Evolutionary conservation across 1,139 yeast genomes (phyloP).

Genomic region (Saccharomycopsis phalli): DNA sequence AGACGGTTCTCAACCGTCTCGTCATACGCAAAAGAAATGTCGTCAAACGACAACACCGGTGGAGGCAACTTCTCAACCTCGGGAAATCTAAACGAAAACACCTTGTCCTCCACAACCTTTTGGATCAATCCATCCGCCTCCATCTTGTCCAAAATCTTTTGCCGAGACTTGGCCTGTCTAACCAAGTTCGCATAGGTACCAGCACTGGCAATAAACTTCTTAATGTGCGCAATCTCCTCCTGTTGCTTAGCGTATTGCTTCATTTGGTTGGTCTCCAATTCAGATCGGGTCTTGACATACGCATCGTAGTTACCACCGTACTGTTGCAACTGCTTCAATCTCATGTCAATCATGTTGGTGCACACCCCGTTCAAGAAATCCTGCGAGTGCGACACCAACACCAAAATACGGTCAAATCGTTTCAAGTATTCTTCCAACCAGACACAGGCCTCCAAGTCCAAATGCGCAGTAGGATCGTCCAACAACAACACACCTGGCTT

Average conservation of each 20-base stretch:
- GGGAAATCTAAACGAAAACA: conserved; percentile 89
- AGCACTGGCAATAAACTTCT: conserved; percentile 97
- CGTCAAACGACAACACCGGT: conserved; percentile 95
- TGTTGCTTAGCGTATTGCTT: conserved; percentile 95
- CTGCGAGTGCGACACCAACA: conserved; percentile 94
- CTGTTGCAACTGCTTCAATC: conserved; percentile 53
- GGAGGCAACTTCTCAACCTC: conserved; percentile 97
- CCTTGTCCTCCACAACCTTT: conserved; percentile 88
- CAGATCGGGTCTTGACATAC: conserved; percentile 87
- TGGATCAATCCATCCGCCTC: conserved; percentile 98
- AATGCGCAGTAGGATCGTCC: conserved; percentile 99
- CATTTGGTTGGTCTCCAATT: conserved; percentile 95
- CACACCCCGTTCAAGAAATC: conserved; percentile 99
- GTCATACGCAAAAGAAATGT: conserved; percentile 84
- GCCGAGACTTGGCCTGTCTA: conserved; percentile 97
- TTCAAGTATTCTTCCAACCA: conserved; percentile 98
- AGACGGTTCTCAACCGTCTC: conserved; percentile 83
- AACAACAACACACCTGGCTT: conserved; percentile 77
- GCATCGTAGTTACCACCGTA: conserved; percentile 99
- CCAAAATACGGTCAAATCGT: conserved; percentile 87
- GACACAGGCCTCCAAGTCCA: conserved; percentile 98
- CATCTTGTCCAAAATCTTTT: conserved; percentile 98
- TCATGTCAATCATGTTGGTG: conserved; percentile 96
- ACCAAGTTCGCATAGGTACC: conserved; percentile 99
- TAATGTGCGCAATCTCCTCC: conserved; percentile 97